A percentile compares a stretch with the other conserved stretches of the same genome.
These are phyloP conservation scores for Pleurotus giganteus DNA, from an alignment of 768 basidiomycete genomes.

Conservation along the genomic window DNA sequence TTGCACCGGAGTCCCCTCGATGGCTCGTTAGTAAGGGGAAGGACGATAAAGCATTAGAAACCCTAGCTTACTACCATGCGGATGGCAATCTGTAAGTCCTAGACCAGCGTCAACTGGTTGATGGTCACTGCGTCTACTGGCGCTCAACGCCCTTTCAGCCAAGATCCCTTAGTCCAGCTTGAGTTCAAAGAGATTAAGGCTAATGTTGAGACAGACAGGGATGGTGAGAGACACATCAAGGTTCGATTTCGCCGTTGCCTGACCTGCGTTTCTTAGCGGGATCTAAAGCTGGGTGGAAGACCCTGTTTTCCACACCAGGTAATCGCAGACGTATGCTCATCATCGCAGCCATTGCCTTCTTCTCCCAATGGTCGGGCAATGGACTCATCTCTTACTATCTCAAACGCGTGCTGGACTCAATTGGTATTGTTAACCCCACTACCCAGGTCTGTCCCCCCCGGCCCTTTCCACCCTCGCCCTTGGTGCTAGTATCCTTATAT, in stretches of 20 bases:
- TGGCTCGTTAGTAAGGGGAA: slow-evolving; percentile 77
- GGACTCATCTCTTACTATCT: slow-evolving; percentile 85
- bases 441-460: slow-evolving; percentile 37
- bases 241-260: neutral
- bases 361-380: slow-evolving; percentile 86
- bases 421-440: slow-evolving; percentile 60
- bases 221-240: neutral
- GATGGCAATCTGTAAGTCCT: slow-evolving; percentile 60
- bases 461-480: slow-evolving; percentile 5
- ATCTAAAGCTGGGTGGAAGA: slow-evolving; percentile 63
- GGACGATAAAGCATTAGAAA: slow-evolving; percentile 61
- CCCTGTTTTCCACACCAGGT: slow-evolving; percentile 62
- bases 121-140: neutral
- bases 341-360: slow-evolving; percentile 76
- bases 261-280: slow-evolving; percentile 30
- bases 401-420: slow-evolving; percentile 64
- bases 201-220: slow-evolving; percentile 67
- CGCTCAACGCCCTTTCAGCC: slow-evolving; percentile 23
- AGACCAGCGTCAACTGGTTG: no score
- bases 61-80: slow-evolving; percentile 82
- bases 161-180: slow-evolving; percentile 67
- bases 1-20: slow-evolving; percentile 83
- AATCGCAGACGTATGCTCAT: slow-evolving; percentile 77
- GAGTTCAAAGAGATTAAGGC: slow-evolving; percentile 83
- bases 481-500: neutral